These are phyloP conservation scores for Xylaria sp. DNA, from an alignment of 2,329 filamentous ascomycete species.

Conservation along the genomic window DNA sequence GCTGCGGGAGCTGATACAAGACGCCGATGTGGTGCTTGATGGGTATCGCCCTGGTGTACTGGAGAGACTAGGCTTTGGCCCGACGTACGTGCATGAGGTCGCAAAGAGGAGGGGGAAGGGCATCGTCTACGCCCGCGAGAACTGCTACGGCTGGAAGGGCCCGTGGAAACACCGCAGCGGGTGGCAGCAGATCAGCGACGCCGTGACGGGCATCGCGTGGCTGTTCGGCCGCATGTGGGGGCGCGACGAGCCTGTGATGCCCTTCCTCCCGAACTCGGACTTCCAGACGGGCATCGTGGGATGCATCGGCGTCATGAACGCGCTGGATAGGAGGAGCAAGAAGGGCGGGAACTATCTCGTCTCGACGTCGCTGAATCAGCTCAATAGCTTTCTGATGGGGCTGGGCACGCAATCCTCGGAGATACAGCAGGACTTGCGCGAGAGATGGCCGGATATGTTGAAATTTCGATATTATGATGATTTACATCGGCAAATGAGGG, in stretches of 20 bases:
- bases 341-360: constrained; percentile 48
- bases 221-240: constrained; percentile 49
- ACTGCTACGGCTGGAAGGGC: constrained; percentile 53
- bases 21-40: constrained; percentile 52
- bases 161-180: constrained; percentile 49
- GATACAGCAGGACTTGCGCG: constrained; percentile 41
- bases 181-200: constrained; percentile 51
- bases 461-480: constrained; percentile 47
- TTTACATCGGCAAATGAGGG: constrained; percentile 47
- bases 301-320: constrained; percentile 47
- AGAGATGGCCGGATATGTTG: constrained; percentile 46
- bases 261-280: constrained; percentile 49
- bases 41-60: constrained; percentile 52
- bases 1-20: constrained; percentile 44
- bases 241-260: constrained; percentile 47
- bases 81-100: constrained; percentile 42
- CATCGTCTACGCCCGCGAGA: constrained; percentile 52
- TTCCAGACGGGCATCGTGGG: constrained; percentile 49
- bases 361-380: constrained; percentile 48
- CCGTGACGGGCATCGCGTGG: constrained; percentile 48
- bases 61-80: constrained; percentile 49
- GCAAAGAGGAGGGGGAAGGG: constrained; percentile 45
- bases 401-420: constrained; percentile 45
- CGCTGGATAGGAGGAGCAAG: constrained; percentile 42
- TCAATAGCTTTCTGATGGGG: constrained; percentile 49